Percentiles rank a stretch among this genome's conserved stretches.
Conservation (phyloP, 2,329 filamentous ascomycete species). For the Chaetoscypha palmicola region DNA sequence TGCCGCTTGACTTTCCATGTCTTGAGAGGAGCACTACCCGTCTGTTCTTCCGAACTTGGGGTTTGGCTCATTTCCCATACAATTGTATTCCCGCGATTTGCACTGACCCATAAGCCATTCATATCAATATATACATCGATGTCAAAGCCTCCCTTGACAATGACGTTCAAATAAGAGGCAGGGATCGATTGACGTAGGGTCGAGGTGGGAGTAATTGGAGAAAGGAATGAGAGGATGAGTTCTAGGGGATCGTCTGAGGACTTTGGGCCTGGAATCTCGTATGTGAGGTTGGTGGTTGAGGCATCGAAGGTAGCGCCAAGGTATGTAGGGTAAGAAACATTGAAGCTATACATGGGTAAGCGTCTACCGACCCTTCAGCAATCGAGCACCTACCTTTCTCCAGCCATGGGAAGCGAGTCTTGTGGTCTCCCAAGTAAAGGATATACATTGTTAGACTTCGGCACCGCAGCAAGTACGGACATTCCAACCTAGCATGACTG, state of each 20-base stretch:
- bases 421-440: slow-evolving; percentile 60
- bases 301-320: slow-evolving; percentile 59
- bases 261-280: slow-evolving; percentile 44
- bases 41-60: slow-evolving; percentile 28
- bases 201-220: slow-evolving; percentile 30
- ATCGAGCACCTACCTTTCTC: slow-evolving; percentile 30
- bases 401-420: slow-evolving; percentile 44
- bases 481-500: no score
- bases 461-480: slow-evolving; percentile 54
- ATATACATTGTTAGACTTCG: slow-evolving; percentile 52
- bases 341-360: slow-evolving; percentile 38
- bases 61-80: slow-evolving; percentile 57
- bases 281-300: slow-evolving; percentile 63
- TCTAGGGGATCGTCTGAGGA: slow-evolving; percentile 38
- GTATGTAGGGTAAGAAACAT: slow-evolving; percentile 51
- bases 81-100: slow-evolving; percentile 61
- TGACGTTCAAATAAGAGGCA: slow-evolving; percentile 69
- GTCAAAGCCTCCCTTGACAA: slow-evolving; percentile 59
- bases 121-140: slow-evolving; percentile 60
- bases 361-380: no score
- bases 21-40: slow-evolving; percentile 43
- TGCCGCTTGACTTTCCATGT: slow-evolving; percentile 58
- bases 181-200: slow-evolving; percentile 40
- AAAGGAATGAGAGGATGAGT: slow-evolving; percentile 51
- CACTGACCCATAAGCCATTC: slow-evolving; percentile 77